phyloP scores from a whole-genome alignment of 352 stramenopile genomes.

The Globisporangium nagaii region DNA sequence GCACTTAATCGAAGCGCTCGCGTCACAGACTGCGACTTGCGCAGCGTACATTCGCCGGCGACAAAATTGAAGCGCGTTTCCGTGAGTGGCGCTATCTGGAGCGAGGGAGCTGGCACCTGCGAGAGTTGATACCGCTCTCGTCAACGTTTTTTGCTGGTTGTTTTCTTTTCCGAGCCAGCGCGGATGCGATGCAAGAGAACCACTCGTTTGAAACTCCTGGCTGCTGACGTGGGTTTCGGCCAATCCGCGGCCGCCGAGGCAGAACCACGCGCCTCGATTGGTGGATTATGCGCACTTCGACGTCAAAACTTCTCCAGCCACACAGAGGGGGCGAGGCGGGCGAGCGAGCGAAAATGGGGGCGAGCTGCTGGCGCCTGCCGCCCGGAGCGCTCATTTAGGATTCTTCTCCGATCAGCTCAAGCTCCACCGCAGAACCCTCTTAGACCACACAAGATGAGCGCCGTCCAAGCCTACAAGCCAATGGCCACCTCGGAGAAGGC shows the following conservation, averaged over 20 bases:
- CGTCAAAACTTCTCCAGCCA: slow-evolving; percentile 28
- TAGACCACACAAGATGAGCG: slow-evolving; percentile 71
- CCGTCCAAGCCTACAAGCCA: slow-evolving; percentile 71
- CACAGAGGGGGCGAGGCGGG: too few relatives aligned
- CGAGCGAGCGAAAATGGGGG: too few relatives aligned
- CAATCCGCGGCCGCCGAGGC: slow-evolving; percentile 17
- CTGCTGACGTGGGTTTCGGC: slow-evolving; percentile 16
- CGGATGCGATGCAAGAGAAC: slow-evolving; percentile 22
- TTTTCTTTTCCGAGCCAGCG: slow-evolving; percentile 1
- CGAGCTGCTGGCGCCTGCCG: not conserved
- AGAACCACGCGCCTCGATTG: slow-evolving; percentile 11
- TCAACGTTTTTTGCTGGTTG: slow-evolving; percentile 6
- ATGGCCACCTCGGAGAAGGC: slow-evolving; percentile 73
- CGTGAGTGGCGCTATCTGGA: not conserved
- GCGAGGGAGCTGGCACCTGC: not conserved
- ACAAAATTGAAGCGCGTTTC: too few relatives aligned
- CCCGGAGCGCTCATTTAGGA: slow-evolving; percentile 56
- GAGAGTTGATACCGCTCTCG: slow-evolving; percentile 1
- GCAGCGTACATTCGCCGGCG: too few relatives aligned
- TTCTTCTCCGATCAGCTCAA: slow-evolving; percentile 78
- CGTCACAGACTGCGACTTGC: too few relatives aligned
- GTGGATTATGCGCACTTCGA: slow-evolving; percentile 5
- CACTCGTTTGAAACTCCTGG: slow-evolving; percentile 49
- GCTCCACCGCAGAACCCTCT: slow-evolving; percentile 43
- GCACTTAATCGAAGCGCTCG: too few relatives aligned